These are phyloP conservation scores for Euptelea pleiosperma DNA, from an alignment of 164 flowering plant species.

Conservation along the genomic window DNA sequence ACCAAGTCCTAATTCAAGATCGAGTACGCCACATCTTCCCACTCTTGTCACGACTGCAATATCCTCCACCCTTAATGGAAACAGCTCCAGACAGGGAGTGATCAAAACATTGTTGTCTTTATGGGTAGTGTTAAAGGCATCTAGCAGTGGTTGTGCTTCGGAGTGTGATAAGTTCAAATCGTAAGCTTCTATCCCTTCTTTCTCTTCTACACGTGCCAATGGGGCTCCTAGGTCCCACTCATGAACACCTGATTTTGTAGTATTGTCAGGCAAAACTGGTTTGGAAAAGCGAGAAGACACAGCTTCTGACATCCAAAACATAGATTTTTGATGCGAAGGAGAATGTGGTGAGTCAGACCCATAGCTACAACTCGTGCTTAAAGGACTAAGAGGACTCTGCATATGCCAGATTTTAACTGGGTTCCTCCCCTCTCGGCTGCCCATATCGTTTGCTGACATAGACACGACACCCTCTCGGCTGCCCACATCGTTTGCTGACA, in stretches of 20 bases:
- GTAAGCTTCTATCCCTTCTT: neutral
- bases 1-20: slow-evolving; percentile 15
- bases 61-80: slow-evolving; percentile 10
- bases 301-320: neutral
- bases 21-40: neutral
- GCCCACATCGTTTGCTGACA: too few species aligned
- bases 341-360: slow-evolving; percentile 12
- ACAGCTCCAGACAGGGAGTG: slow-evolving; percentile 12
- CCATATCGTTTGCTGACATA: too few species aligned
- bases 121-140: neutral
- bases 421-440: neutral
- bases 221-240: neutral
- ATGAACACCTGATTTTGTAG: slow-evolving; percentile 4
- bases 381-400: slow-evolving; percentile 19
- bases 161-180: neutral
- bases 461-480: too few species aligned
- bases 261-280: neutral
- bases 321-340: slow-evolving; percentile 3
- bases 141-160: neutral
- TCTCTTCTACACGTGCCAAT: neutral
- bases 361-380: slow-evolving; percentile 17
- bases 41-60: slow-evolving; percentile 8
- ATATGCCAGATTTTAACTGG: neutral
- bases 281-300: neutral
- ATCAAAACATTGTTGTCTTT: neutral